These are phyloP conservation scores for Alternaria burnsii DNA, from an alignment of 2,329 filamentous ascomycete genomes.

Conservation along the genomic window DNA sequence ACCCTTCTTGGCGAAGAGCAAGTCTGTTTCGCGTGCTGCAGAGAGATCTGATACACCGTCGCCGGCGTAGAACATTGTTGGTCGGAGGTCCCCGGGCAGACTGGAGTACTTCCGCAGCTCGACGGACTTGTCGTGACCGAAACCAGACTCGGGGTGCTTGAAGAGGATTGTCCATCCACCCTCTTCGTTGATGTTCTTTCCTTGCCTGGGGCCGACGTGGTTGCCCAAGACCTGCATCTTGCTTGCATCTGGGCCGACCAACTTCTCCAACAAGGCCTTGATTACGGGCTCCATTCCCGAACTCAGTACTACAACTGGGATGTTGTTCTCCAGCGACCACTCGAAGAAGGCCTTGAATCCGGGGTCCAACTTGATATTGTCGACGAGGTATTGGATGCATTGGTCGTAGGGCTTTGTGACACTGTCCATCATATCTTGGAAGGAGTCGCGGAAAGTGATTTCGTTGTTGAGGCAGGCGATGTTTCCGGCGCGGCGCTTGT, in stretches of 20 bases:
- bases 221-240: conserved; percentile 93
- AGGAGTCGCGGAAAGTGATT: conserved; percentile 80
- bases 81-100: conserved; percentile 72
- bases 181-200: conserved; percentile 81
- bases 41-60: conserved; percentile 49
- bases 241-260: conserved; percentile 79
- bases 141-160: conserved; percentile 81
- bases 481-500: conserved; percentile 76
- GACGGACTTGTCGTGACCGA: conserved; percentile 96
- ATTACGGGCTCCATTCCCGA: conserved; percentile 95
- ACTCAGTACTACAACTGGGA: conserved; percentile 90
- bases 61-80: conserved; percentile 91
- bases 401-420: conserved; percentile 80
- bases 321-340: conserved; percentile 81
- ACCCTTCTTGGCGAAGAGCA: conserved; percentile 92
- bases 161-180: conserved; percentile 88
- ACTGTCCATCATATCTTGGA: conserved; percentile 91
- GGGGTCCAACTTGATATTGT: conserved; percentile 89
- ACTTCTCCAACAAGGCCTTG: conserved; percentile 77
- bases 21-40: conserved; percentile 89
- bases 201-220: conserved; percentile 72
- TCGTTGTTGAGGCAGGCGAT: conserved; percentile 75
- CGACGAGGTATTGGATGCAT: conserved; percentile 79
- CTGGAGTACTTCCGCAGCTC: conserved; percentile 88
- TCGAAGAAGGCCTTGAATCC: conserved; percentile 87